Evolutionary conservation across 1,139 yeast species (phyloP).

Genomic region (Pichia sp.): DNA sequence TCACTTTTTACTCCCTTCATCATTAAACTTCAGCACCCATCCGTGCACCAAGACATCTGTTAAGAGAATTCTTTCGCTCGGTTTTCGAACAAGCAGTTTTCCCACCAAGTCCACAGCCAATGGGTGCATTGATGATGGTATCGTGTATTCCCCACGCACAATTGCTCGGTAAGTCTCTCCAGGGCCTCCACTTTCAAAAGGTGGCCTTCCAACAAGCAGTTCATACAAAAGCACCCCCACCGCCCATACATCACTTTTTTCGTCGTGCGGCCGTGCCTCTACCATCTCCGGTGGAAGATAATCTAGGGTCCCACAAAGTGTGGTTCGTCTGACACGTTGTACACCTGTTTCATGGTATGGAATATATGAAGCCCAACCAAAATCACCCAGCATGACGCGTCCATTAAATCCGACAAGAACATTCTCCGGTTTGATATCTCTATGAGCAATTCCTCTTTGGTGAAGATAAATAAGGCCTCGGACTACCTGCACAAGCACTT

Average conservation of each 20-base stretch:
- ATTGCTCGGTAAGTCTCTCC: constrained; percentile 73
- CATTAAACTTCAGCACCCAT: neutral
- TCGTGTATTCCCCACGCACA: constrained; percentile 46
- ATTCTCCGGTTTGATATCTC: constrained; percentile 93
- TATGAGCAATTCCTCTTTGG: constrained; percentile 74
- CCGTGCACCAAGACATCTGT: neutral
- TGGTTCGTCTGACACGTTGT: constrained; percentile 44
- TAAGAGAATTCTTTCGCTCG: neutral
- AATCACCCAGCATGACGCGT: constrained; percentile 77
- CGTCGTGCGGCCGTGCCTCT: constrained; percentile 73
- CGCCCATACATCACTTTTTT: constrained; percentile 86
- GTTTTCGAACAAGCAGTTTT: neutral
- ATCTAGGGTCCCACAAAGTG: constrained; percentile 93
- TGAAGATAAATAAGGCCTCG: constrained; percentile 71
- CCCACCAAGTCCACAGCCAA: neutral
- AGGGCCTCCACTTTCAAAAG: constrained; percentile 73
- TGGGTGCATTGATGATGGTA: neutral
- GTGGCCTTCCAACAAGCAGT: constrained; percentile 81
- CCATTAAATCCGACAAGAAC: constrained; percentile 70
- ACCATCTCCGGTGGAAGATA: constrained; percentile 96
- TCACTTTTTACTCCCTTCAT: too few relatives aligned
- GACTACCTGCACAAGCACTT: constrained; percentile 57
- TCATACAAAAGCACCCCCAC: constrained; percentile 84
- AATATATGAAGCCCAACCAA: constrained; percentile 86
- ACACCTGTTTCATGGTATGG: neutral